A percentile compares a stretch with the other conserved stretches of the same genome.
phyloP scores from a whole-genome alignment of 2,329 filamentous ascomycete genomes.

The Colletotrichum theobromicola region DNA sequence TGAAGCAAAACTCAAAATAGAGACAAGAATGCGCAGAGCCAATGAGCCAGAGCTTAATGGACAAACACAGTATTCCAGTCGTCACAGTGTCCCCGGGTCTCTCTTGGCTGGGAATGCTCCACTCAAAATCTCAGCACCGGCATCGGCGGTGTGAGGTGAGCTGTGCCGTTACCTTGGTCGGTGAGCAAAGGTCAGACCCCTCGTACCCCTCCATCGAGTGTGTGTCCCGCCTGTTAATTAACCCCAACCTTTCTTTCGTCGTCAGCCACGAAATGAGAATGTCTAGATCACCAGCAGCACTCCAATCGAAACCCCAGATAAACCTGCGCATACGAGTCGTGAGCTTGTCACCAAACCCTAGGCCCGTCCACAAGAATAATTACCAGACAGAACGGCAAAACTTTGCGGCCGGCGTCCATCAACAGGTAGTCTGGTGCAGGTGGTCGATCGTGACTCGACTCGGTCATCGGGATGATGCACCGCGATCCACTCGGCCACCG shows the following conservation, averaged over 20 bases:
- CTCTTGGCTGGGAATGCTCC: not conserved
- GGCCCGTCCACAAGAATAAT: not conserved
- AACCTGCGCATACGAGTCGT: not conserved
- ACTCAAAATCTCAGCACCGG: not conserved
- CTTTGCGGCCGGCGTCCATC: not conserved
- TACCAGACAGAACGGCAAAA: not conserved
- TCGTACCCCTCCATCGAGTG: not conserved
- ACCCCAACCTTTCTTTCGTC: not conserved
- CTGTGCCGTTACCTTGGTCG: slow-evolving; percentile 1
- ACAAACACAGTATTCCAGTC: not conserved
- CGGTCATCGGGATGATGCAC: not conserved
- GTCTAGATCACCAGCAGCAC: not conserved
- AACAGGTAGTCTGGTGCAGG: not conserved
- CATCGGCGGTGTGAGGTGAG: slow-evolving; percentile 14
- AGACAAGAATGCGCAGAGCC: not conserved
- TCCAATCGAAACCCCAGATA: not conserved
- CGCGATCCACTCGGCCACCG: not conserved
- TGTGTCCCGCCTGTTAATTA: not conserved
- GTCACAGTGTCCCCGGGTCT: not conserved
- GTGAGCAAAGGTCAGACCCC: slow-evolving; percentile 11
- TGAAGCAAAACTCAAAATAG: not conserved
- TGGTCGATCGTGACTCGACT: slow-evolving; percentile 7
- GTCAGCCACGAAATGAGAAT: not conserved
- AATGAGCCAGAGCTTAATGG: not conserved
- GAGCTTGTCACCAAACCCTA: not conserved